Evolutionary conservation across 345 rosid genomes (phyloP).

Genomic region (Eucalyptus sp.): DNA sequence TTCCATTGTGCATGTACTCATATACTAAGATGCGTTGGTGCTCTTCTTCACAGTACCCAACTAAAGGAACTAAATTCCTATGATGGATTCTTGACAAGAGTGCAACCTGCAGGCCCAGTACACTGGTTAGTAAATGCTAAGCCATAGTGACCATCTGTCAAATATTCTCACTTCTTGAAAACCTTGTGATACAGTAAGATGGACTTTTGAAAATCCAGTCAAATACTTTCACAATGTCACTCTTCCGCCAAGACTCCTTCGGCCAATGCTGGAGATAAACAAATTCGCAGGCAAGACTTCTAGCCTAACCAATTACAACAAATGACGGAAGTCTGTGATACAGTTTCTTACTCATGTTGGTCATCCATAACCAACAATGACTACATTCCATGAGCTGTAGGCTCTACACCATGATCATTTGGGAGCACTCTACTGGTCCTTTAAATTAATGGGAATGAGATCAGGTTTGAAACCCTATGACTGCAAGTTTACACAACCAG

Average conservation of each 20-base stretch:
- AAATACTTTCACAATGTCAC: neutral
- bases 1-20: constrained; percentile 98
- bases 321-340: neutral
- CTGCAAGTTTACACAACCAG: neutral
- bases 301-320: neutral
- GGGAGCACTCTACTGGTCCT: neutral
- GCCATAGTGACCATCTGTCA: neutral
- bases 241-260: neutral
- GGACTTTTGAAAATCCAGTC: neutral
- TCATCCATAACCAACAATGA: neutral
- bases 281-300: neutral
- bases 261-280: neutral
- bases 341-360: neutral
- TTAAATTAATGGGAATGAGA: neutral
- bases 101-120: constrained; percentile 47
- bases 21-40: constrained; percentile 63
- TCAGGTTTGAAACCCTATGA: neutral
- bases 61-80: constrained; percentile 88
- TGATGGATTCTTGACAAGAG: constrained; percentile 96
- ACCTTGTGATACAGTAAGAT: neutral
- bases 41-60: constrained; percentile 92
- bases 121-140: neutral
- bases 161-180: neutral
- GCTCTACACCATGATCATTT: neutral
- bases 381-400: neutral